Percentiles rank a stretch among this genome's conserved stretches.
Conservation (phyloP, 805 yeast species). For the Kazachstania psychrophila region DNA sequence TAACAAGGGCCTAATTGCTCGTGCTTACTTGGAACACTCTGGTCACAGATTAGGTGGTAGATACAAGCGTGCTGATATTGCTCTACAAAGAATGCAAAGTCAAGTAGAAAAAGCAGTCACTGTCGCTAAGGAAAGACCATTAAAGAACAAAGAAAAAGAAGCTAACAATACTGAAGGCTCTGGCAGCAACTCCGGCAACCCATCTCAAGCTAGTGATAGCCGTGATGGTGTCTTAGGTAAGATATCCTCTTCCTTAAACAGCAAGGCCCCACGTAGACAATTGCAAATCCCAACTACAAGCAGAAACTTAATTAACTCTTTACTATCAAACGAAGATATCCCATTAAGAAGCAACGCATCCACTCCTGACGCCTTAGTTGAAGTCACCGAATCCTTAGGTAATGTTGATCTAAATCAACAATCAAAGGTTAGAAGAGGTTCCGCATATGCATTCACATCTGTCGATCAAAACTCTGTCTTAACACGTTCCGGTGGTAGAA, state of each 20-base stretch:
- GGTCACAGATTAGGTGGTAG: constrained; percentile 87
- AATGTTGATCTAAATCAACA: constrained; percentile 23
- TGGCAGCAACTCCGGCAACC: too few species aligned
- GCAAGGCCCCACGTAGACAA: constrained; percentile 82
- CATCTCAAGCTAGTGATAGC: constrained; percentile 34
- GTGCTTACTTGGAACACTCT: constrained; percentile 82
- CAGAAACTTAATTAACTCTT: background rate
- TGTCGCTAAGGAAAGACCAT: constrained; percentile 83
- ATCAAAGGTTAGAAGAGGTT: constrained; percentile 29
- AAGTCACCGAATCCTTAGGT: constrained; percentile 25
- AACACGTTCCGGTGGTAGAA: constrained; percentile 35
- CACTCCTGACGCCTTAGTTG: constrained; percentile 22
- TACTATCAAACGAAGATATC: background rate
- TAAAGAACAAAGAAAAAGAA: constrained; percentile 39
- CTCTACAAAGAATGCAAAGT: constrained; percentile 94
- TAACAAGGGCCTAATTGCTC: constrained; percentile 73
- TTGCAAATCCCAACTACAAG: constrained; percentile 44
- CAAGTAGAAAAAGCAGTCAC: constrained; percentile 95
- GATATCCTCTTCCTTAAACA: constrained; percentile 69
- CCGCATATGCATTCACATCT: constrained; percentile 29
- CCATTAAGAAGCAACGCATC: background rate
- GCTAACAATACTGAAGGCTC: constrained; percentile 11
- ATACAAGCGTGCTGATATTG: constrained; percentile 75
- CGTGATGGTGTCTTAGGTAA: constrained; percentile 87
- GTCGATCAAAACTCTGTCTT: constrained; percentile 29